Percentiles rank a stretch among this genome's conserved stretches.
Evolutionary conservation across 2,329 filamentous ascomycete genomes (phyloP).

Genomic region (Colletotrichum eremochloae): DNA sequence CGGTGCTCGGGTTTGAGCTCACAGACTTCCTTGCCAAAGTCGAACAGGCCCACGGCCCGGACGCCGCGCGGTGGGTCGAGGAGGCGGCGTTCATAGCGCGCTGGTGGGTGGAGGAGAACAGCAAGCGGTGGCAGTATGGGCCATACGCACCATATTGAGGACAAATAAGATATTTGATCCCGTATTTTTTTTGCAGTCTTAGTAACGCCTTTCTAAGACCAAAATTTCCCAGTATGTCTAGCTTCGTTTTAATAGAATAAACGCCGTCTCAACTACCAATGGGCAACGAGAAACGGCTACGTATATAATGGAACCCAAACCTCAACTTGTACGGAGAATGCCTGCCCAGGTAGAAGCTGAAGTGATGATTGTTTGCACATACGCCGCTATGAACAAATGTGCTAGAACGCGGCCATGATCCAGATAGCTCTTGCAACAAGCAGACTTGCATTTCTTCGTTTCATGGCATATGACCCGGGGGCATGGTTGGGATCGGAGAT

Average conservation of each 20-base stretch:
- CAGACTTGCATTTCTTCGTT: background rate
- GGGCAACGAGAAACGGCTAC: background rate
- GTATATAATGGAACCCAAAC: no score
- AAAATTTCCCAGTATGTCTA: background rate
- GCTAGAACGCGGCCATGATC: no score
- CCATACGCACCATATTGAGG: conserved; percentile 17
- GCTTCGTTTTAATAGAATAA: background rate
- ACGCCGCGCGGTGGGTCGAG: conserved; percentile 42
- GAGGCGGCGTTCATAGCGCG: conserved; percentile 44
- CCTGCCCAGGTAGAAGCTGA: no score
- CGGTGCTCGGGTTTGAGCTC: conserved; percentile 38
- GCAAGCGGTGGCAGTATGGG: conserved; percentile 29
- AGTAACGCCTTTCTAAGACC: background rate
- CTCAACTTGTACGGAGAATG: no score
- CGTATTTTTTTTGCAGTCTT: background rate
- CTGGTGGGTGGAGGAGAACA: conserved; percentile 44
- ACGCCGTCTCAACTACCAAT: background rate
- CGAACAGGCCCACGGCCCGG: conserved; percentile 28
- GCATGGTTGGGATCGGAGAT: no score
- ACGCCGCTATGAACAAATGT: no score
- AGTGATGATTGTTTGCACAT: no score
- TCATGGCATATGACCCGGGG: background rate
- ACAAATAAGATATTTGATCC: background rate
- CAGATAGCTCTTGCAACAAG: no score
- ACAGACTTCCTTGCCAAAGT: conserved; percentile 34